Evolutionary conservation across 176 grass and related monocot genomes (phyloP).

Genomic region (Dactylis glomerata): DNA sequence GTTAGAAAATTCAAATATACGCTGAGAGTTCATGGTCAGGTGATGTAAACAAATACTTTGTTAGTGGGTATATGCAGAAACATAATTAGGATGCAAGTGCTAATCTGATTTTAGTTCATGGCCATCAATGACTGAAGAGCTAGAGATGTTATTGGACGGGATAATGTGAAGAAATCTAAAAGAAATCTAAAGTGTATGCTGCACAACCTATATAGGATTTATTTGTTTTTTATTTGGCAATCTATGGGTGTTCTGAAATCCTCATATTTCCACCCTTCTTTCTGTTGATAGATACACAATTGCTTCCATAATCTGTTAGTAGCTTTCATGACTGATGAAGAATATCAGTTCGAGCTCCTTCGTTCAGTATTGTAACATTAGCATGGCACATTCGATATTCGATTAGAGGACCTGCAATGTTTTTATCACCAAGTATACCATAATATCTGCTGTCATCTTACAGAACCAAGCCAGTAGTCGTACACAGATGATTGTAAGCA

Average conservation of each 20-base stretch:
- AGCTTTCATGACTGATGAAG: not conserved
- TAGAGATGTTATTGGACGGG: too few species aligned
- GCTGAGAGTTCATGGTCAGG: too few species aligned
- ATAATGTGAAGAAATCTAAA: too few species aligned
- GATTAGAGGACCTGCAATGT: not conserved
- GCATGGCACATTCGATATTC: not conserved
- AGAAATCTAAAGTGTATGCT: too few species aligned
- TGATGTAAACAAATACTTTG: too few species aligned
- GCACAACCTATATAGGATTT: conserved; percentile 21
- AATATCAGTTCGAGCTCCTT: conserved; percentile 5
- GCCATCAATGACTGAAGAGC: too few species aligned
- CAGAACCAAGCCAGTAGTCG: not conserved
- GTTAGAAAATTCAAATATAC: too few species aligned
- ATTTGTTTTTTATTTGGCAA: not conserved
- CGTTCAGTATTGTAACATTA: conserved; percentile 1
- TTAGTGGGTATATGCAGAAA: too few species aligned
- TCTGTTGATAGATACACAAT: conserved; percentile 31
- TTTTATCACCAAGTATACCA: not conserved
- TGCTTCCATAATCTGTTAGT: conserved; percentile 12
- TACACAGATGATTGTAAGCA: not conserved
- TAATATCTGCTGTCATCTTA: not conserved
- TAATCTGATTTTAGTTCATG: too few species aligned
- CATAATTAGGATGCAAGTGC: too few species aligned
- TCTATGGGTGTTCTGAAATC: conserved; percentile 4
- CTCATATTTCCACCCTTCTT: conserved; percentile 20